Base-by-base conservation (phyloP, 805 yeast genomes). In the Nakazawaea molendinolei region DNA sequence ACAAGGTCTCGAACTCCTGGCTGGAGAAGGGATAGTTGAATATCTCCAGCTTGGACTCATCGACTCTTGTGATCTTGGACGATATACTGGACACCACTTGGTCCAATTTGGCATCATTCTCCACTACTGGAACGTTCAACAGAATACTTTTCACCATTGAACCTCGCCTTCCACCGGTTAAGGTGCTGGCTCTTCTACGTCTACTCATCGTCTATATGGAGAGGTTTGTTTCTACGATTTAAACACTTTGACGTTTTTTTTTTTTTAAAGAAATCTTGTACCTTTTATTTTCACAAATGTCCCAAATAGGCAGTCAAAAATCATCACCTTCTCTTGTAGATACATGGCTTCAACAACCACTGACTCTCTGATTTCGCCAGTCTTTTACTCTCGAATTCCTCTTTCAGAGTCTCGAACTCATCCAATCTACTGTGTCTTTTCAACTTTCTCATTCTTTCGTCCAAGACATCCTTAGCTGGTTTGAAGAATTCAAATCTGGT, bases 271-370 rank as follows among this genome's bases (percentile, higher is more conserved):
- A n/a, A n/a, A n/a, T n/a, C n/a, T n/a, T n/a, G n/a, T n/a, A n/a
- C n/a, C n/a, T n/a, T n/a, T n/a, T n/a, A n/a, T n/a, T n/a, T n/a
- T n/a, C n/a, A n/a, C n/a, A n/a, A n/a, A n/a, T n/a, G n/a, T n/a
- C n/a, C n/a, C n/a, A n/a, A n/a, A n/a, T n/a, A n/a, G n/a, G n/a
- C n/a, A n/a, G n/a, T n/a, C n/a, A n/a, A n/a, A n/a, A n/a, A 14
- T 14, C 9, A 10, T 25, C n/a, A 33, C 17, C 28, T 25, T 61
- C 95, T 74, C 56, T 92, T 92, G 60, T 92, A 92, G 42, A 92
- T 85, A 62, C 99, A 92, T 3, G 99, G 98, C 56, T 90, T 92
- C 46, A 92, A 67, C 41, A 90, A 62, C 95, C 95, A 86, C 49
- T 80, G 72, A 8, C 95, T 95, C 51, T 86, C 95, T 0, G 90